Percentiles rank a stretch among this genome's conserved stretches.
phyloP scores from a whole-genome alignment of 2,329 filamentous ascomycete genomes.

The Furcasterigmium sp. region DNA sequence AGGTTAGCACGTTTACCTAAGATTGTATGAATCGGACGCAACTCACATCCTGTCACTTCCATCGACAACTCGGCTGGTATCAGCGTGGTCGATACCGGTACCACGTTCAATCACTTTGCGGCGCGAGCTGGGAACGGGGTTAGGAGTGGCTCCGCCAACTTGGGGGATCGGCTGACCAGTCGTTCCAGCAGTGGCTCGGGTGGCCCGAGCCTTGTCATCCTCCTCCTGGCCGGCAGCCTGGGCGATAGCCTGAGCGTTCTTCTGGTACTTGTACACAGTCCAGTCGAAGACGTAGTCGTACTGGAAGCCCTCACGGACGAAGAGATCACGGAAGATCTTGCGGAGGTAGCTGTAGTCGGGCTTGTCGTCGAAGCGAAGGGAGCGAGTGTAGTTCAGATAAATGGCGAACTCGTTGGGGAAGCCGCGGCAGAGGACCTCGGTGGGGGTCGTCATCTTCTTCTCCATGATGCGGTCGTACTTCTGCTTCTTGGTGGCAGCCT shows the following conservation, averaged over 20 bases:
- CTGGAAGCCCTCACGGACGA: constrained; percentile 98
- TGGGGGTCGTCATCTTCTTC: constrained; percentile 99
- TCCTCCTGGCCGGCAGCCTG: constrained; percentile 72
- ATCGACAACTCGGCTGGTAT: constrained; percentile 70
- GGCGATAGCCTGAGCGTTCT: constrained; percentile 93
- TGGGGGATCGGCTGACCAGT: constrained; percentile 54
- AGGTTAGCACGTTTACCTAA: neutral
- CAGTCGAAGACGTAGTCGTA: constrained; percentile 99
- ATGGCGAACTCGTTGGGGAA: constrained; percentile 99
- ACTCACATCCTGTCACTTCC: constrained; percentile 97
- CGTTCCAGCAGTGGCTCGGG: constrained; percentile 60
- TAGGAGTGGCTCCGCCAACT: constrained; percentile 62
- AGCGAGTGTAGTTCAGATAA: constrained; percentile 98
- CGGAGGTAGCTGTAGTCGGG: constrained; percentile 99
- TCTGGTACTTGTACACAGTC: constrained; percentile 99
- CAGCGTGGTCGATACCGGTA: constrained; percentile 51
- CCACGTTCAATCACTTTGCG: constrained; percentile 78
- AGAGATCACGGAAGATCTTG: constrained; percentile 99
- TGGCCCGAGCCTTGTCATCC: constrained; percentile 70
- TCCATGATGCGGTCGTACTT: constrained; percentile 99
- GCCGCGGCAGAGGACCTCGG: constrained; percentile 95
- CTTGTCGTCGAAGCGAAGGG: constrained; percentile 98
- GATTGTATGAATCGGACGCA: constrained; percentile 20
- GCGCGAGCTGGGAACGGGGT: constrained; percentile 70
- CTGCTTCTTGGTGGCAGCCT: constrained; percentile 99